A percentile compares a stretch with the other conserved stretches of the same genome.
These are phyloP conservation scores for Oleoguttula mirabilis DNA, from an alignment of 495 filamentous ascomycete species.

Conservation along the genomic window DNA sequence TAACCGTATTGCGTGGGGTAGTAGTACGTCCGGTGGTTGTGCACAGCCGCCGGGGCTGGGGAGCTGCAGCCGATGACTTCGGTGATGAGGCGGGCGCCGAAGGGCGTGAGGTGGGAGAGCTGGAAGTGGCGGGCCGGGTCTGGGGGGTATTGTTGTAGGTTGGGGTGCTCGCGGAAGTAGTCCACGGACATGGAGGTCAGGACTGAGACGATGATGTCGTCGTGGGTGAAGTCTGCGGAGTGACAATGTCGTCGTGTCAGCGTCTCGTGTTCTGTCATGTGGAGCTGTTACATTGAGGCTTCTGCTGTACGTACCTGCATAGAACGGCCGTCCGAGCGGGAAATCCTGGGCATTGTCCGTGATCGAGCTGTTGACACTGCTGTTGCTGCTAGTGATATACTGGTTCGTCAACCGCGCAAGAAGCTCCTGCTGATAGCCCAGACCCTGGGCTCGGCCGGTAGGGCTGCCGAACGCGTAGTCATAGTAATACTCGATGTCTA, in stretches of 20 bases:
- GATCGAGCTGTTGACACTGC: slow-evolving; percentile 32
- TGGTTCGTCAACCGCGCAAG: slow-evolving; percentile 28
- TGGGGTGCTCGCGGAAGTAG: slow-evolving; percentile 29
- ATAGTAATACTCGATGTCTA: slow-evolving; percentile 33
- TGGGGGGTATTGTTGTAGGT: slow-evolving; percentile 27
- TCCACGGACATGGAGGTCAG: slow-evolving; percentile 36
- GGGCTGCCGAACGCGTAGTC: slow-evolving; percentile 33
- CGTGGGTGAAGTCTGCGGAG: slow-evolving; percentile 39
- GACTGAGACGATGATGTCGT: slow-evolving; percentile 37
- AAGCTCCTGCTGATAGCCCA: slow-evolving; percentile 35
- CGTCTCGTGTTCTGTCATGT: too few species aligned
- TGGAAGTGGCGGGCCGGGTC: slow-evolving; percentile 28
- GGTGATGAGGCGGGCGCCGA: slow-evolving; percentile 31
- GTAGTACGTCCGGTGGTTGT: slow-evolving; percentile 24
- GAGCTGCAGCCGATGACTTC: slow-evolving; percentile 31
- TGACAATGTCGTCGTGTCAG: too few species aligned
- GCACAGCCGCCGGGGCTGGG: slow-evolving; percentile 21
- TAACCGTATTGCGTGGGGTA: slow-evolving; percentile 31
- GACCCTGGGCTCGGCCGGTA: slow-evolving; percentile 32
- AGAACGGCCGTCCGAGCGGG: slow-evolving; percentile 35
- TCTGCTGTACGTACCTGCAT: too few species aligned
- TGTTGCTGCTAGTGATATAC: slow-evolving; percentile 29
- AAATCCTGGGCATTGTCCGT: slow-evolving; percentile 34
- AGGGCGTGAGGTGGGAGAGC: slow-evolving; percentile 31
- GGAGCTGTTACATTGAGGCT: not conserved